Conservation (phyloP, 345 rosid genomes). For the Rhodamnia rubescens region DNA sequence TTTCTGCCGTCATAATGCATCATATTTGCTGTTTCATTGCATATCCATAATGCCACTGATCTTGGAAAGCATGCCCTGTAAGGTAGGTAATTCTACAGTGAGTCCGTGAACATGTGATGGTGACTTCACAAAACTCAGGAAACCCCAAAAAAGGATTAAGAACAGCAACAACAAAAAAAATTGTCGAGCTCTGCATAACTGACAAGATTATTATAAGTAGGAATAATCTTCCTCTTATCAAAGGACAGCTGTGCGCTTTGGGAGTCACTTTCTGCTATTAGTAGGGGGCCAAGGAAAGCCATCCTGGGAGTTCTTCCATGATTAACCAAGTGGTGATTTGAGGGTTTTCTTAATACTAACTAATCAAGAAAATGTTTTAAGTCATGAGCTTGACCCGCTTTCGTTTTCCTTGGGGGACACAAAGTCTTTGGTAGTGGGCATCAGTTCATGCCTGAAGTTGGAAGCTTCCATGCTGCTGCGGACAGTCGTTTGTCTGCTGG, state of each 20-base stretch:
- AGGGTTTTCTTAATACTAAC: background rate
- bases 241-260: background rate
- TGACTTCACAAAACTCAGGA: background rate
- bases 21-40: background rate
- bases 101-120: background rate
- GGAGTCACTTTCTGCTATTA: background rate
- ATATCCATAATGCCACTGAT: background rate
- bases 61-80: background rate
- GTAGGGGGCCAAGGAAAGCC: background rate
- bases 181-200: background rate
- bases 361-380: background rate
- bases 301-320: background rate
- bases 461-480: background rate
- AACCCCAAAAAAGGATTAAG: background rate
- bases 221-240: background rate
- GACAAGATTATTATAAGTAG: background rate
- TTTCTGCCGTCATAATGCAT: background rate
- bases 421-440: slow-evolving; percentile 5
- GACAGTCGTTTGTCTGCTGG: background rate
- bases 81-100: background rate
- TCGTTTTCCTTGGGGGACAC: slow-evolving; percentile 1
- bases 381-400: background rate
- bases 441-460: background rate
- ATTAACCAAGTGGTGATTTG: background rate
- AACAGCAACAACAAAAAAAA: background rate